Conservation (phyloP, 768 basidiomycete genomes). For the Pleurotus cornucopiae region DNA sequence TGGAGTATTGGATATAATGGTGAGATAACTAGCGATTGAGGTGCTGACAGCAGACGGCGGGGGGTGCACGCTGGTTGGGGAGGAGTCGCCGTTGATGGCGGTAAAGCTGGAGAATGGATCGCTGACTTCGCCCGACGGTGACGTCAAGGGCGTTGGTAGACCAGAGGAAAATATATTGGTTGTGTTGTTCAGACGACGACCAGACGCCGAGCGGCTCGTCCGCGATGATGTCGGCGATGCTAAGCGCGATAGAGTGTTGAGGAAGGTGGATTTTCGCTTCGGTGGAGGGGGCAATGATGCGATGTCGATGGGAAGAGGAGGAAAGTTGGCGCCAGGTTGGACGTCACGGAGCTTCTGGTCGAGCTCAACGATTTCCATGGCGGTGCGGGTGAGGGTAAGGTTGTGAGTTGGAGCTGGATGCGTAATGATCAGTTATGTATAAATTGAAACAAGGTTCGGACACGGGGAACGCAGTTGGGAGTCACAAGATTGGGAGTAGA, state of each 20-base stretch:
- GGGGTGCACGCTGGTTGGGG: conserved; percentile 17
- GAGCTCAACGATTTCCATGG: conserved; percentile 76
- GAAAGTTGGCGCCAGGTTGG: conserved; percentile 53
- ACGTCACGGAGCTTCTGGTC: conserved; percentile 73
- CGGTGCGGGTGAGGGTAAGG: conserved; percentile 78
- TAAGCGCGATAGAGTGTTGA: conserved; percentile 81
- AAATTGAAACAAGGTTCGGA: conserved; percentile 1
- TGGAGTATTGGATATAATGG: conserved; percentile 67
- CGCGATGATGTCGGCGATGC: conserved; percentile 67
- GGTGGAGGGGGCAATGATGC: conserved; percentile 42
- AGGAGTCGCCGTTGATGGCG: conserved; percentile 23
- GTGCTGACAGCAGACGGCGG: conserved; percentile 25
- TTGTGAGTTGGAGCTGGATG: conserved; percentile 79
- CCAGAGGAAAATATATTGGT: conserved; percentile 23
- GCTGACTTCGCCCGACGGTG: conserved; percentile 50
- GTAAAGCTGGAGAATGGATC: conserved; percentile 58
- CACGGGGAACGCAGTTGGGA: background rate
- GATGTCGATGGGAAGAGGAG: conserved; percentile 57
- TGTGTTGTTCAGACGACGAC: conserved; percentile 31
- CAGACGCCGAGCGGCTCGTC: conserved; percentile 32
- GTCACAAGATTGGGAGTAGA: conserved; percentile 6
- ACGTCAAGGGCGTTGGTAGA: conserved; percentile 41
- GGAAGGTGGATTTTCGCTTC: conserved; percentile 81
- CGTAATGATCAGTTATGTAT: conserved; percentile 17
- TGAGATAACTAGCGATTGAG: conserved; percentile 75